A percentile compares a stretch with the other conserved stretches of the same genome.
Conservation (phyloP, 2,329 filamentous ascomycete genomes). For the Geoglossum cookeanum region DNA sequence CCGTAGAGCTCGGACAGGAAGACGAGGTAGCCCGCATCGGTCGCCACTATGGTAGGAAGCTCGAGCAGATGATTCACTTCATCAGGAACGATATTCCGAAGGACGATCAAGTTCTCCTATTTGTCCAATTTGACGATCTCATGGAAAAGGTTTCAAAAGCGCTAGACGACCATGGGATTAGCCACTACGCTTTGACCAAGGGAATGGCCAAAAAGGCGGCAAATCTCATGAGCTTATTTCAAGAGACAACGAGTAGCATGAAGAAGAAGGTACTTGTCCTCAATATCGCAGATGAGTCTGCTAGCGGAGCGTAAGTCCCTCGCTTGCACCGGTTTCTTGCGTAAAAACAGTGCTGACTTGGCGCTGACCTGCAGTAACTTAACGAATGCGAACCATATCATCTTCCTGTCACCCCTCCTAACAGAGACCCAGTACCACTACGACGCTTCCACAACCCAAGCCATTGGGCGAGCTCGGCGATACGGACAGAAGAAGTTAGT, state of each 20-base stretch:
- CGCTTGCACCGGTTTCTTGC: not conserved
- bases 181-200: constrained; percentile 20
- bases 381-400: constrained; percentile 41
- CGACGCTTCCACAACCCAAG: constrained; percentile 39
- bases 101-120: constrained; percentile 34
- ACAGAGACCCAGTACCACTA: constrained; percentile 32
- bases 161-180: constrained; percentile 16
- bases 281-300: constrained; percentile 34
- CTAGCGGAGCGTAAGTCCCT: constrained; percentile 35
- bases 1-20: constrained; percentile 18
- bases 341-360: constrained; percentile 1
- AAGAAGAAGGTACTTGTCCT: constrained; percentile 34
- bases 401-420: constrained; percentile 40
- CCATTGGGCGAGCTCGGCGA: constrained; percentile 39
- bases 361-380: constrained; percentile 30
- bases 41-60: constrained; percentile 26
- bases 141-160: constrained; percentile 21
- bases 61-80: constrained; percentile 26
- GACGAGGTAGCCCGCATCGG: constrained; percentile 10
- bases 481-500: constrained; percentile 39
- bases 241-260: constrained; percentile 18
- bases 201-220: constrained; percentile 13
- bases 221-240: constrained; percentile 23
- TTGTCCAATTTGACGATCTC: constrained; percentile 32
- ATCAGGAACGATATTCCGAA: constrained; percentile 20